Conservation (phyloP, 805 yeast species). For the Pichia insulana region DNA sequence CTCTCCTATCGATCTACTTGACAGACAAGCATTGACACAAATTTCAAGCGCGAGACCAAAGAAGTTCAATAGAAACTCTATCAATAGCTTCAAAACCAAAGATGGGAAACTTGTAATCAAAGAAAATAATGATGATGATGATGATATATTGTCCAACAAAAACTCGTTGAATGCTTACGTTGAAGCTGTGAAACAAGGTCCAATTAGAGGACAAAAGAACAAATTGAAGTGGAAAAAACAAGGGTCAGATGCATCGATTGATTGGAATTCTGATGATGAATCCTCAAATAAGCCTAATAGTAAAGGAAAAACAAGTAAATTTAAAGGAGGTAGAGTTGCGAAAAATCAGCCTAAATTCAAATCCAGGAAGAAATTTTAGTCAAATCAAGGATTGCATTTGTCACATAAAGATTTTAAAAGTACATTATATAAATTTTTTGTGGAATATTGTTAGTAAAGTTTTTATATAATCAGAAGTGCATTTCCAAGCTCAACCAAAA, state of each 20-base stretch:
- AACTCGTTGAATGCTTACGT: slow-evolving; percentile 83
- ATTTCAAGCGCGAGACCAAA: slow-evolving; percentile 84
- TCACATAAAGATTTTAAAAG: too few relatives aligned
- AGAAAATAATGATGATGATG: slow-evolving; percentile 42
- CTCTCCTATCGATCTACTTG: slow-evolving; percentile 80
- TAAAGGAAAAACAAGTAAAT: slow-evolving; percentile 6
- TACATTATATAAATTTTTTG: too few relatives aligned
- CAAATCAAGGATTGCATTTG: too few relatives aligned
- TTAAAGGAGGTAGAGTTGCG: slow-evolving; percentile 17
- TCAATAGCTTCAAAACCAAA: slow-evolving; percentile 38
- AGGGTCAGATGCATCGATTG: slow-evolving; percentile 47
- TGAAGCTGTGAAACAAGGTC: slow-evolving; percentile 89
- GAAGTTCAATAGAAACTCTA: slow-evolving; percentile 38
- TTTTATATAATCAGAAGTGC: background rate
- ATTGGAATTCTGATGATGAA: slow-evolving; percentile 30
- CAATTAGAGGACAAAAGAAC: slow-evolving; percentile 88
- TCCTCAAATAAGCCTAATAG: background rate
- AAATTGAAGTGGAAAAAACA: slow-evolving; percentile 68
- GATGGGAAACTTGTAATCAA: slow-evolving; percentile 64
- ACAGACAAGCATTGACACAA: slow-evolving; percentile 73
- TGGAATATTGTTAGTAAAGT: background rate
- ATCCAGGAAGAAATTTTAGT: slow-evolving; percentile 50
- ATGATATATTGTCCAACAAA: slow-evolving; percentile 33
- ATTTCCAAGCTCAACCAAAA: slow-evolving; percentile 12
- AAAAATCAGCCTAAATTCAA: slow-evolving; percentile 41